A percentile compares a stretch with the other conserved stretches of the same genome.
These are phyloP conservation scores for Pezicula radicicola DNA, from an alignment of 2,329 filamentous ascomycete species.

Conservation along the genomic window DNA sequence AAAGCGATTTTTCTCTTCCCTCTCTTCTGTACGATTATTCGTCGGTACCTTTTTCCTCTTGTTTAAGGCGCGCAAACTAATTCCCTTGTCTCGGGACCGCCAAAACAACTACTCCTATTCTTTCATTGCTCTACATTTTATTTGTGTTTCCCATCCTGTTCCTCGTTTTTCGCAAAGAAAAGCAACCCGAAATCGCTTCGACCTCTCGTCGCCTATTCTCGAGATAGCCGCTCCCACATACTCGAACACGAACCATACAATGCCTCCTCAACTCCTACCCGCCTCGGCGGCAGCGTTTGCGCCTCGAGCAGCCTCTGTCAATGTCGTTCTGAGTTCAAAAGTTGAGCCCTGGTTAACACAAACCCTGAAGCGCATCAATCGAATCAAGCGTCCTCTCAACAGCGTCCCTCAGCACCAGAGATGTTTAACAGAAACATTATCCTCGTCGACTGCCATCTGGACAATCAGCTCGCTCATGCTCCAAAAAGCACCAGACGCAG, in stretches of 20 bases:
- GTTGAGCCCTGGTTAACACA: conserved; percentile 96
- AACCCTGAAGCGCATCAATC: conserved; percentile 94
- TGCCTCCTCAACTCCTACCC: conserved; percentile 91
- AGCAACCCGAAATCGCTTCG: conserved; percentile 6
- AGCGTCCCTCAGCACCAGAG: conserved; percentile 92
- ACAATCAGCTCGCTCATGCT: conserved; percentile 91
- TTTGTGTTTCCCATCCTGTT: conserved; percentile 32
- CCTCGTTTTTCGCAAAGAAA: conserved; percentile 23
- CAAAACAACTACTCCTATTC: conserved; percentile 34
- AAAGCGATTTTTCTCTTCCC: conserved; percentile 24
- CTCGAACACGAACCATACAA: conserved; percentile 33
- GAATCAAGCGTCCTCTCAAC: conserved; percentile 94
- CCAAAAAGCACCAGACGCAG: conserved; percentile 80
- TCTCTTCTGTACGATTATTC: conserved; percentile 54
- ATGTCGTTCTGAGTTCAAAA: conserved; percentile 88
- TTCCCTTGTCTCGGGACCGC: conserved; percentile 54
- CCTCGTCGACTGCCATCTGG: conserved; percentile 89
- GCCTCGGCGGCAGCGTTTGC: conserved; percentile 96
- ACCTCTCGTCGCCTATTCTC: conserved; percentile 9
- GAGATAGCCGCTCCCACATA: conserved; percentile 13
- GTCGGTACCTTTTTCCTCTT: conserved; percentile 54
- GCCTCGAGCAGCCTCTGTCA: conserved; percentile 83
- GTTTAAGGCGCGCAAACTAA: conserved; percentile 58
- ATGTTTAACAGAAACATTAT: conserved; percentile 93
- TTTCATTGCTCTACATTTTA: conserved; percentile 38